A percentile compares a stretch with the other conserved stretches of the same genome.
phyloP scores from a whole-genome alignment of 306 rosid species.

The Begonia masoniana region DNA sequence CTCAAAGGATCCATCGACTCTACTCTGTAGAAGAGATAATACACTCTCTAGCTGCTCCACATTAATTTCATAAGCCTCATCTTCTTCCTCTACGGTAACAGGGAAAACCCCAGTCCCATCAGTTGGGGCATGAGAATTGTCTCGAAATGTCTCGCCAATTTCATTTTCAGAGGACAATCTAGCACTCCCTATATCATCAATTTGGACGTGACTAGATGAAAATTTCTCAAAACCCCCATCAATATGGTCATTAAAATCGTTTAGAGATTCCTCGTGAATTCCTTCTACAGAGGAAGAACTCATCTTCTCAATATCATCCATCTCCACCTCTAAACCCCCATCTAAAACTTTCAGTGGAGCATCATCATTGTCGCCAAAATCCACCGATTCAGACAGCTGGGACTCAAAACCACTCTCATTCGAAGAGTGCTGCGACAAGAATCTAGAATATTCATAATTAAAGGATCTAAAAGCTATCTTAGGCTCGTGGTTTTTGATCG shows the following conservation, averaged over 20 bases:
- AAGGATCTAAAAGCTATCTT: slow-evolving; percentile 2
- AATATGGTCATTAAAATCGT: background rate
- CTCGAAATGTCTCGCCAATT: slow-evolving; percentile 6
- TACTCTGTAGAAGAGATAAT: slow-evolving; percentile 29
- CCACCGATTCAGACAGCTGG: slow-evolving; percentile 6
- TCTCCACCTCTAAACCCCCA: background rate
- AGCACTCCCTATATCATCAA: background rate
- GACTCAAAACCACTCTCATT: slow-evolving; percentile 1
- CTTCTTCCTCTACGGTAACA: slow-evolving; percentile 1
- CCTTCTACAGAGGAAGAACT: too few species aligned
- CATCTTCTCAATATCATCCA: too few species aligned
- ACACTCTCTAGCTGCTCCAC: slow-evolving; percentile 37
- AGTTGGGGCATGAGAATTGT: background rate
- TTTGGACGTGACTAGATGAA: background rate
- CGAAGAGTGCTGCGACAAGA: slow-evolving; percentile 18
- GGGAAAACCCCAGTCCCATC: slow-evolving; percentile 1
- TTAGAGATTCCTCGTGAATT: too few species aligned
- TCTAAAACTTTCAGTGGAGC: slow-evolving; percentile 2
- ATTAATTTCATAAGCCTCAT: slow-evolving; percentile 28
- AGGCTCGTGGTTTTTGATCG: slow-evolving; percentile 6
- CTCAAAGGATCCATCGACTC: slow-evolving; percentile 39
- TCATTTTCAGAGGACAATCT: slow-evolving; percentile 2
- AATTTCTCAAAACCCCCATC: background rate
- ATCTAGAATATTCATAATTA: slow-evolving; percentile 10
- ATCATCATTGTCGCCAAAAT: slow-evolving; percentile 9